Base-by-base conservation (phyloP, 306 rosid genomes). In the Gynostemma pentaphyllum region DNA sequence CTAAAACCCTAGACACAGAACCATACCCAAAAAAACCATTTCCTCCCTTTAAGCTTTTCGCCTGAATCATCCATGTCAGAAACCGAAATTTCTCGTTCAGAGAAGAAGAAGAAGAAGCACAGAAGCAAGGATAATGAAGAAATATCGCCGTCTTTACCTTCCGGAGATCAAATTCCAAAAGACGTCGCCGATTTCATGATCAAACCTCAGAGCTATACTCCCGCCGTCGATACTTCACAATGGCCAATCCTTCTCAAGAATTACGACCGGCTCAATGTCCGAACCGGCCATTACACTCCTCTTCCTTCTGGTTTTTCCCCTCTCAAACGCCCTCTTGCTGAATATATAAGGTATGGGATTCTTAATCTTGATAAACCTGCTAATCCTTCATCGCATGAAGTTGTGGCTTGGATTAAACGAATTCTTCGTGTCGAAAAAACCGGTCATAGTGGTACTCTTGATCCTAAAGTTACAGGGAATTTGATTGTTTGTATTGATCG, bases 371-470 rank as follows among this genome's bases (percentile, higher is more conserved):
- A 88, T 37, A 88, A 88, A 46, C 96, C 96, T 0, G 84, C 96
- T 0, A 88, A 88, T 66, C 96, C 96, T 0, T 88, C 96, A n/a
- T 88, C 96, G 2, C 96, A 85, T 5, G 96, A 88, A 74, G 96
- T 85, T 4, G 96, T 88, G 0, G 96, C 96, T 22, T 85, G 95
- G 95, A 85, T 89, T 50, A 86, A 89, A 53, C 72, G 95, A 23
- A 79, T 89, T 67, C 87, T 89, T 54, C 82, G 89, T 50, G 87
- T 79, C 10, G 86, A 85, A 22, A 88, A 88, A 70, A 88, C 94
- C 24, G 90, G 96, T 62, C 90, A 88, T 60, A 83, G 86, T 34
- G 96, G 96, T 16, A 88, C 94, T n/a, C 80, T 88, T 1, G 96
- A 88, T 24, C 90, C 96, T 9, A 88, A 88, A 44, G 96, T 88